Base-by-base conservation (phyloP, 768 basidiomycete genomes). In the Mycena albidolilacea region DNA sequence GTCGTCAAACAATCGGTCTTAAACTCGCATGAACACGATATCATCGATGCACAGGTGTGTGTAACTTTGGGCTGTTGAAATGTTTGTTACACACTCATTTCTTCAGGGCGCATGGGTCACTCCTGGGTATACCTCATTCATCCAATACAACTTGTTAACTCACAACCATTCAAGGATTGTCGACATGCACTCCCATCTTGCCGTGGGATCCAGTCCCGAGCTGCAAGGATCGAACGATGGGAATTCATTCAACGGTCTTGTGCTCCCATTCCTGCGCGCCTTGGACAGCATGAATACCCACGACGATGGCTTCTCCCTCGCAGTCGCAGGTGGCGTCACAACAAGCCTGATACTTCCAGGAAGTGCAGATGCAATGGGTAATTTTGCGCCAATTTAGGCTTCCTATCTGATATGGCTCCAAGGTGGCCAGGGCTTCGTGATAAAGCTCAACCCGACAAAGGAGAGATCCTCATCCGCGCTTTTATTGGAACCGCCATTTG, bases 381-480 rank as follows among this genome's bases (percentile, higher is more conserved):
- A 15, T 55, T 57, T 35, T 15, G 12, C 52, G 7, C 1, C 19
- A 48, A 30, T 72, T 44, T 44, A 12, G 14, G 55, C 60, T 38
- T 58, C 15, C n/a, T 35, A 38, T 48, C 70, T 76, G 12, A 72
- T 30, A 70, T 11, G 7, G 12, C 15, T 73, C 15, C 64, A 71
- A 87, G 94, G 93, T 62, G 95, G 95, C 11, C 95, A 96, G 79
- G 95, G 94, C 0, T 97, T 95, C 78, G 87, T 91, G 61, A 90
- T 97, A 77, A 97, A 97, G 81, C 82, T 94, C 19, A 87, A 96
- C 48, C 88, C 89, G 69, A 96, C 95, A 0, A 75, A 84, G 21
- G 93, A 94, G 74, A 88, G 91, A 41, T 91, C 93, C 0, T 87
- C 94, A 5, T 88, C 90, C 15, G 90, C 93, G 5, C 92, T 94